Conservation (phyloP, 1,139 yeast species). For the Cylindricascospora bacillispora region DNA sequence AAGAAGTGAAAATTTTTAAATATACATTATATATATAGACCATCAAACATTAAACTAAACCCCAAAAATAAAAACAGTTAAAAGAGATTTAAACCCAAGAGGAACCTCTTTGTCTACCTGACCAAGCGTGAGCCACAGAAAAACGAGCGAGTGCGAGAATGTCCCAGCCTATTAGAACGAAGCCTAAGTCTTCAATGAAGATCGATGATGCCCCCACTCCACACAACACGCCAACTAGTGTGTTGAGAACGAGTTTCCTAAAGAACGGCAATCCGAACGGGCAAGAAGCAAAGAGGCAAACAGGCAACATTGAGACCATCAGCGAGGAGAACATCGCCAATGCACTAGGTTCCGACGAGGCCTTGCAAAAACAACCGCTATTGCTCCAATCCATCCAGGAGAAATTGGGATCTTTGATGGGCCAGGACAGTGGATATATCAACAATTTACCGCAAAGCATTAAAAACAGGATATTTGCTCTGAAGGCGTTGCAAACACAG, state of each 20-base stretch:
- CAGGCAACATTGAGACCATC: constrained; percentile 47
- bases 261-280: constrained; percentile 61
- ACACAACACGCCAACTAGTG: constrained; percentile 94
- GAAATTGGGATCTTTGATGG: constrained; percentile 71
- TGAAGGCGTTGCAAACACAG: constrained; percentile 72
- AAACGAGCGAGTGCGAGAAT: constrained; percentile 8
- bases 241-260: constrained; percentile 55
- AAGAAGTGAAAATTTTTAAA: too few relatives aligned
- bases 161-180: constrained; percentile 26
- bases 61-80: too few relatives aligned
- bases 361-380: constrained; percentile 18
- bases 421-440: constrained; percentile 78
- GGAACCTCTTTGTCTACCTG: too few relatives aligned
- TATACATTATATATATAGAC: too few relatives aligned
- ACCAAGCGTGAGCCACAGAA: too few relatives aligned
- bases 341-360: constrained; percentile 14
- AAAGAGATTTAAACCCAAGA: too few relatives aligned
- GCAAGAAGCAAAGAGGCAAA: constrained; percentile 34
- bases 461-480: constrained; percentile 66
- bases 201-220: constrained; percentile 96
- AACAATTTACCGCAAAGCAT: constrained; percentile 64
- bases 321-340: constrained; percentile 39
- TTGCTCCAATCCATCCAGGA: constrained; percentile 63
- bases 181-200: constrained; percentile 34
- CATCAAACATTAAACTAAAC: too few relatives aligned